Conservation (phyloP, 2,329 filamentous ascomycete genomes). For the Graphilbum ipis-grandicollis region DNA sequence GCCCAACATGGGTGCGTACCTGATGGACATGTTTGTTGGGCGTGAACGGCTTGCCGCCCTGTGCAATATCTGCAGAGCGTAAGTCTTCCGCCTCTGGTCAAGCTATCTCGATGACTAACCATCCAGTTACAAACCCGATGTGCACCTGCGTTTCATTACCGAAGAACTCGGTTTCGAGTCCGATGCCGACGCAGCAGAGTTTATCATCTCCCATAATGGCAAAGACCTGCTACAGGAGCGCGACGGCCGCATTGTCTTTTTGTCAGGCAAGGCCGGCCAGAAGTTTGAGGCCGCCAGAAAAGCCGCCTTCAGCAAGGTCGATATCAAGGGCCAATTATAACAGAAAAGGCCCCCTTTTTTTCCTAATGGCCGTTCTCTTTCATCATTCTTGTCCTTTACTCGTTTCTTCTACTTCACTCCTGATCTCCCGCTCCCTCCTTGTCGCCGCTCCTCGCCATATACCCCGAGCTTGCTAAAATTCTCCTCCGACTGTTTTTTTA, state of each 20-base stretch:
- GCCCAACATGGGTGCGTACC: slow-evolving; percentile 91
- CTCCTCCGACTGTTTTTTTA: too few relatives aligned
- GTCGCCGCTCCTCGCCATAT: neutral
- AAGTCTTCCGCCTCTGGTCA: too few relatives aligned
- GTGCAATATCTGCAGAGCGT: slow-evolving; percentile 90
- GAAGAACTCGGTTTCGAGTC: slow-evolving; percentile 94
- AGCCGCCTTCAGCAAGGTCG: slow-evolving; percentile 68
- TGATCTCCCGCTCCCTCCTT: neutral
- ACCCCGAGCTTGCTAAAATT: too few relatives aligned
- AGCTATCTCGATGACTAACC: slow-evolving; percentile 1
- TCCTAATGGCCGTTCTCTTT: neutral
- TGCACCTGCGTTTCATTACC: slow-evolving; percentile 80
- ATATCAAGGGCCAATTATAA: slow-evolving; percentile 96
- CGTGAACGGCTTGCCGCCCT: slow-evolving; percentile 83
- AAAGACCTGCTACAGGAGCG: slow-evolving; percentile 63
- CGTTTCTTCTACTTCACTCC: neutral
- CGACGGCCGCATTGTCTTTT: slow-evolving; percentile 53
- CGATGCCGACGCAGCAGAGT: slow-evolving; percentile 77
- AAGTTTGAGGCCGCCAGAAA: slow-evolving; percentile 60
- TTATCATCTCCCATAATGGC: slow-evolving; percentile 67
- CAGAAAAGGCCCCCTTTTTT: neutral
- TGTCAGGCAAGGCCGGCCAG: slow-evolving; percentile 53
- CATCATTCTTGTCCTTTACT: too few relatives aligned
- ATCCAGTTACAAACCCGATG: slow-evolving; percentile 73
- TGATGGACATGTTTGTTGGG: slow-evolving; percentile 98